A percentile compares a stretch with the other conserved stretches of the same genome.
phyloP scores from a whole-genome alignment of 345 rosid genomes.

The Brassica rapa region DNA sequence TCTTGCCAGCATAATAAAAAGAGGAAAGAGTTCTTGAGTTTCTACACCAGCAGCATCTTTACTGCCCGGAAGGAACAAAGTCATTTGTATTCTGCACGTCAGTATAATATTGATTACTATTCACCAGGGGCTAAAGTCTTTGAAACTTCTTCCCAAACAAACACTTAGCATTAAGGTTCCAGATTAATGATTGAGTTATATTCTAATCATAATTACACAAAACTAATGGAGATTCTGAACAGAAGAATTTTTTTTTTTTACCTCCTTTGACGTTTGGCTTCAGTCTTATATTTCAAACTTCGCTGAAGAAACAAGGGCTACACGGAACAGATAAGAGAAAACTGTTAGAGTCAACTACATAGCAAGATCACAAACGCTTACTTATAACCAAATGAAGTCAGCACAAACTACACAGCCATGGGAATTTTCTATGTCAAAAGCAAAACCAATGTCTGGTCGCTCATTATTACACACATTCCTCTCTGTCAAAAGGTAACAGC shows the following conservation, averaged over 20 bases:
- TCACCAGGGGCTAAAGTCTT: slow-evolving; percentile 9
- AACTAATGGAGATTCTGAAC: not conserved
- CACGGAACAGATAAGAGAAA: slow-evolving; percentile 17
- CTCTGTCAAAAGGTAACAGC: not conserved
- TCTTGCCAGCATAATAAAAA: slow-evolving; percentile 80
- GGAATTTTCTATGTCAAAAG: slow-evolving; percentile 3
- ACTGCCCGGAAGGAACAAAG: slow-evolving; percentile 55
- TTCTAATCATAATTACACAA: not conserved
- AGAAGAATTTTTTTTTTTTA: slow-evolving; percentile 19
- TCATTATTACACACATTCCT: not conserved
- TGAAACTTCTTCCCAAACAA: not conserved
- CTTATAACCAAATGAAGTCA: not conserved
- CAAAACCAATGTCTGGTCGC: slow-evolving; percentile 1
- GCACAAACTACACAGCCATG: not conserved
- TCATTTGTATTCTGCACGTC: slow-evolving; percentile 72
- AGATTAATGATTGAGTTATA: not conserved
- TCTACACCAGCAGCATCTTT: slow-evolving; percentile 51
- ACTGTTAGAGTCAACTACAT: slow-evolving; percentile 4
- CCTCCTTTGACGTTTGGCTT: slow-evolving; percentile 80
- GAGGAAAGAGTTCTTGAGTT: slow-evolving; percentile 62
- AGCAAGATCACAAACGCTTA: not conserved
- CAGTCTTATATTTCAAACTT: slow-evolving; percentile 81
- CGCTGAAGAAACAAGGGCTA: slow-evolving; percentile 89
- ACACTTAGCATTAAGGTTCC: not conserved
- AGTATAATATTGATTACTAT: slow-evolving; percentile 10